Evolutionary conservation across 2,329 filamentous ascomycete genomes (phyloP), one percentile per base, ranked within the genome.

Genomic region (Huntiella moniliformis): DNA sequence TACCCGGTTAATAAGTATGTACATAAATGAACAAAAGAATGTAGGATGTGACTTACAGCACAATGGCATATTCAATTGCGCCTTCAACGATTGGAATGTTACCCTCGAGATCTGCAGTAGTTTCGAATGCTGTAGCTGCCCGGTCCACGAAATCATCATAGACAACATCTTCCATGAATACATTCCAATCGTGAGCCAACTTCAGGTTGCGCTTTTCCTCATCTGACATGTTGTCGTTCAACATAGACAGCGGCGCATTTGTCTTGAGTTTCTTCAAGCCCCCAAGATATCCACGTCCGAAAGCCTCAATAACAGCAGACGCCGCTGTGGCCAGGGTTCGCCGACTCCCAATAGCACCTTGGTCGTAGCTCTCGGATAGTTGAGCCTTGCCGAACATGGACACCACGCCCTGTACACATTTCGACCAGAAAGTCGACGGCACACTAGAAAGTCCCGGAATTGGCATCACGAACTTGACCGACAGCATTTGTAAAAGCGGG

Each of bases 351-450:
- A 88, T 61, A 0, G 74, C 68, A 11, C 79, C 82, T 59, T 85
- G 85, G 58, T 88, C 82, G 55, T 86, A 88, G 57, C 79, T 85
- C 58, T 88, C 82, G 1, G 79, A 85, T 31, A 88, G 63, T 43
- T 83, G 74, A 2, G 75, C 79, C 31, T 76, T 69, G 6, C 70
- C 76, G 45, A 88, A 63, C 54, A 74, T 67, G 53, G 64, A 61
- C 53, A 83, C 63, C 12, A 84, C 58, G 1, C 68, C 67, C 52
- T 74, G 69, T 17, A 79, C 64, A 38, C 73, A 67, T n/a, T 67
- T 63, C 32, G 66, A 67, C 78, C 79, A 85, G 58, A 82, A 83
- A 3, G 73, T 71, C 1, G 63, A 56, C 0, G 73, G 67, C 2
- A 88, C 64, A 49, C 77, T 71, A 43, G 68, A 67, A 35, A 84